Base-by-base conservation (phyloP, 202 grass and related monocot species). In the Bolboschoenoplectus hybrid region DNA sequence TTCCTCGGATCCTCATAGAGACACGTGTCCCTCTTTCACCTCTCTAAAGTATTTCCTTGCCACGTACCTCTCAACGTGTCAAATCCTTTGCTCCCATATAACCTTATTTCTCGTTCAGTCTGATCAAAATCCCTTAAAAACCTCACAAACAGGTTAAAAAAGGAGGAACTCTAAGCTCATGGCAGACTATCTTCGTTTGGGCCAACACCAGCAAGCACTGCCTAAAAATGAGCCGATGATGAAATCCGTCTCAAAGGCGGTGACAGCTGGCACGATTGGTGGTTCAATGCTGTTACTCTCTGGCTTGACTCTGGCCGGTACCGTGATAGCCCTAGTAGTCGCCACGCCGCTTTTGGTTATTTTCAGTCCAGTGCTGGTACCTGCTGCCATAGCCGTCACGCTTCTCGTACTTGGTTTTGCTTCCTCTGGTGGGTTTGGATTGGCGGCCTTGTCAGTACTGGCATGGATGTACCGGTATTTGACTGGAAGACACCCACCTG, bases 381-480 rank as follows among this genome's bases (percentile, higher is more conserved):
- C 89, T 5, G 89, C 86, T 26, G 80, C 86, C 50, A 91, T 88
- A 64, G 70, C 79, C 0, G 70, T 83, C 5, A 53, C 67, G 5
- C 63, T 91, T 41, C 76, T 91, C 45, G 83, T 66, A 41, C 38
- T 80, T 9, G 89, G 89, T 67, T 91, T 91, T 79, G 44, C 82
- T 53, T 56, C 79, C 11, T 88, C 89, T 9, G 86, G 89, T 5
- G 89, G 86, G 52, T 65, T 91, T 43, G 89, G 89, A 32, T 0
- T 91, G 26, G 89, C 89, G 9, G 83, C 89, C 9, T 81, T 91
- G 38, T 84, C 80, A 10, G 86, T 91, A 35, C 63, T 91, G 60
- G 50, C 79, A 6, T 91, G 83, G 89, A 91, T 88, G 89, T 91
- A 91, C 79, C 52, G 78, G 70, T 86, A 88, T 76, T 81, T 88